phyloP scores from a whole-genome alignment of 306 rosid species.

The Boehmeria nivea region DNA sequence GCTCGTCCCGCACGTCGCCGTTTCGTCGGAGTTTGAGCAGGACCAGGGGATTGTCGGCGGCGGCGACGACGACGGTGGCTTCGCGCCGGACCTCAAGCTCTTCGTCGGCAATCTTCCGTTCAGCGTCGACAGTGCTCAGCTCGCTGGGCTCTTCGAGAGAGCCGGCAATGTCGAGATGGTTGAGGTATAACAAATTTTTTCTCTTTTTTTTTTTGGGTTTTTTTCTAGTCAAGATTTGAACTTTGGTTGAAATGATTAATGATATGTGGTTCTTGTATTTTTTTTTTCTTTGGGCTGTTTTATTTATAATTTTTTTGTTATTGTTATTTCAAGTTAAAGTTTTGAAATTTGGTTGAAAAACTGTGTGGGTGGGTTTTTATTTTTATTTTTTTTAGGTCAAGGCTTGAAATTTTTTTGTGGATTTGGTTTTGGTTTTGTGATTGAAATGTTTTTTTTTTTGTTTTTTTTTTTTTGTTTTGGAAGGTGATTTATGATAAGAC shows the following conservation, averaged over 20 bases:
- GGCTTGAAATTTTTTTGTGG: too few relatives aligned
- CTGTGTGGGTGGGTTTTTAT: background rate
- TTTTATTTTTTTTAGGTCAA: too few relatives aligned
- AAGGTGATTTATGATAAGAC: constrained; percentile 82
- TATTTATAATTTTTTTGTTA: too few relatives aligned
- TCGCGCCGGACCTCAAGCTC: constrained; percentile 56
- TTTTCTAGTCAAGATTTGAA: background rate
- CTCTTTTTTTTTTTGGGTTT: constrained; percentile 1
- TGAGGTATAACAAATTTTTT: constrained; percentile 49
- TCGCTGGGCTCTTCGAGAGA: constrained; percentile 65
- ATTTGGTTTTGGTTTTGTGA: background rate
- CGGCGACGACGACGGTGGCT: constrained; percentile 20
- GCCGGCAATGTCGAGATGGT: constrained; percentile 78
- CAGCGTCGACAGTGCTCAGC: constrained; percentile 70
- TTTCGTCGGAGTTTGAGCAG: constrained; percentile 69
- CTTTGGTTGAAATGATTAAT: background rate
- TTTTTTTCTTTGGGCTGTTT: too few relatives aligned
- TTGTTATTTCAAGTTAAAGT: too few relatives aligned
- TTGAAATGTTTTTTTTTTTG: background rate
- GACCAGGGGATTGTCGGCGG: constrained; percentile 48
- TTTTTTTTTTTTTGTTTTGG: background rate
- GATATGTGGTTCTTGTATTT: too few relatives aligned
- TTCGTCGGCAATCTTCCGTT: constrained; percentile 92
- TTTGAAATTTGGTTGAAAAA: background rate
- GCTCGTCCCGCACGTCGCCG: constrained; percentile 44